Evolutionary conservation across 1,139 yeast species (phyloP).

Genomic region (Saccharomyces pastorianus): DNA sequence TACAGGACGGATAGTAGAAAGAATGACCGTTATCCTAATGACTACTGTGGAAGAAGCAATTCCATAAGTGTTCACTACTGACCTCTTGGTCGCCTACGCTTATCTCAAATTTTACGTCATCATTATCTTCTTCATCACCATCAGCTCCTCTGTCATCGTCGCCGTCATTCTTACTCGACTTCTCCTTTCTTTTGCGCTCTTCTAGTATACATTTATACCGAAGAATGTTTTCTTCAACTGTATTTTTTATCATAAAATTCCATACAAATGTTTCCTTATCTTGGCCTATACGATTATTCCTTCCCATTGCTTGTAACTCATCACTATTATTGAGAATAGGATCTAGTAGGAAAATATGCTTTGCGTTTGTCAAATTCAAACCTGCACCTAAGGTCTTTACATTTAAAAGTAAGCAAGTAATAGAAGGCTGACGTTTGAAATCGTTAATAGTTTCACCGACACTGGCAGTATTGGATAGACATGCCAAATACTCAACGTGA

Average conservation of each 20-base stretch:
- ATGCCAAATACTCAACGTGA: conserved; percentile 41
- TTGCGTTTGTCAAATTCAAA: conserved; percentile 79
- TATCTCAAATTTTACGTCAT: conserved; percentile 15
- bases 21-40: background rate
- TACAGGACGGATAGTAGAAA: no score
- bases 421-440: conserved; percentile 54
- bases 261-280: conserved; percentile 72
- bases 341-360: conserved; percentile 82
- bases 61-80: conserved; percentile 25
- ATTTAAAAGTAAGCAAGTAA: conserved; percentile 75
- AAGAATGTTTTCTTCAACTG: conserved; percentile 83
- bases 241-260: conserved; percentile 76
- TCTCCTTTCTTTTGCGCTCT: conserved; percentile 9
- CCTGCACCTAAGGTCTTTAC: conserved; percentile 89
- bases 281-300: conserved; percentile 92
- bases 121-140: conserved; percentile 6
- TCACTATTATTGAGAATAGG: conserved; percentile 84
- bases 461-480: conserved; percentile 18
- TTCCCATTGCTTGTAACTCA: conserved; percentile 80
- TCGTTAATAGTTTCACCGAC: conserved; percentile 38
- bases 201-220: conserved; percentile 30
- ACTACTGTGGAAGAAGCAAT: conserved; percentile 21
- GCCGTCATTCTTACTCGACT: background rate
- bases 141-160: background rate
- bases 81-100: conserved; percentile 25